Base-by-base conservation (phyloP, 2,329 filamentous ascomycete species). In the Scolecobasidium constrictum region DNA sequence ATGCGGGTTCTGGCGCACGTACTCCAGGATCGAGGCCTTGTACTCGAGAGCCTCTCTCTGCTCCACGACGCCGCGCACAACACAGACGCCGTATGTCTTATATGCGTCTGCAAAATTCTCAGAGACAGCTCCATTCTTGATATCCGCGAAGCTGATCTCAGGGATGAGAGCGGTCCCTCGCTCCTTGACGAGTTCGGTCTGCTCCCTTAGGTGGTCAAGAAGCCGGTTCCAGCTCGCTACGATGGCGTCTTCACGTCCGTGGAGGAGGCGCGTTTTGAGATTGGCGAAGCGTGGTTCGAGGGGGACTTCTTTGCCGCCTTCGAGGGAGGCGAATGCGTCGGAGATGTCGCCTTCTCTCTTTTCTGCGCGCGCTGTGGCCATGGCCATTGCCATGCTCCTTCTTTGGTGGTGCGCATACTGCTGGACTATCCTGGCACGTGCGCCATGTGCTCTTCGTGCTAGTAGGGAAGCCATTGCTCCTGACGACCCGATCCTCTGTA, bases 81-180 rank as follows among this genome's bases (percentile, higher is more conserved):
- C 62, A 3, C 67, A 66, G 1, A 70, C 67, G 15, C 68, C 68
- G 23, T 78, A 72, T 52, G 77, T 75, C 51, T 69, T 69, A 40
- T 80, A 65, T 52, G 74, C 72, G 38, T 64, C 63, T 41, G 64
- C 67, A 55, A 83, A 83, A 2, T 69, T 62, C 18, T 69, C 63
- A 2, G 73, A 68, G 40, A 71, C 67, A 42, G 65, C 59, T 3
- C 58, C 58, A 13, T 36, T 47, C 21, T 55, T 52, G 34, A 71
- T 56, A 35, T 70, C 65, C 21, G 61, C 60, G 55, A 66, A 71
- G 41, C 68, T 52, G 28, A 71, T 69, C 45, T 67, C 59, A 0
- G 68, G 68, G 13, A 72, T 60, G 35, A 64, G 53, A 13, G 57
- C 60, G 9, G 64, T 61, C 9, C 65, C 63, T 12, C 57, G 55